Evolutionary conservation across 2,329 filamentous ascomycete species (phyloP).

Genomic region (Alternaria gansuensis): DNA sequence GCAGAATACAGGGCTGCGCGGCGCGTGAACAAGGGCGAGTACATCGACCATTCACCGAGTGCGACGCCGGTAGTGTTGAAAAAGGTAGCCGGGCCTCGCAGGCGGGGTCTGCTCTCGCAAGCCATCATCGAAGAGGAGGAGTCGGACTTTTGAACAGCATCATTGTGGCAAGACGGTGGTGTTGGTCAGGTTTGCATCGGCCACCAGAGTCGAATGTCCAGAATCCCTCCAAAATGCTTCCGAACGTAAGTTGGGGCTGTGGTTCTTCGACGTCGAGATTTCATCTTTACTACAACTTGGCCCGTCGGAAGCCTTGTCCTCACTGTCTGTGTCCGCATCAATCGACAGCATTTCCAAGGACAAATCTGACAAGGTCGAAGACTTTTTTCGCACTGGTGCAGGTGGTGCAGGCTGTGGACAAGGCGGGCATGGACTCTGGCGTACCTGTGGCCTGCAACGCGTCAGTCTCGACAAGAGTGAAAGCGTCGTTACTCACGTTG

Average conservation of each 20-base stretch:
- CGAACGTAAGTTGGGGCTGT: background rate
- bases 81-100: constrained; percentile 42
- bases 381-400: background rate
- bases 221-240: constrained; percentile 13
- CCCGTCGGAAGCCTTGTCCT: background rate
- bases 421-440: background rate
- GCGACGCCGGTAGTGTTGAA: constrained; percentile 32
- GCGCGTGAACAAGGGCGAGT: constrained; percentile 35
- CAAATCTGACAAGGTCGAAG: background rate
- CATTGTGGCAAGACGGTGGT: background rate
- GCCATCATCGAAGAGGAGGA: constrained; percentile 79
- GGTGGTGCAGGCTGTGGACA: background rate
- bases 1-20: constrained; percentile 43
- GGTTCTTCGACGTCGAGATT: background rate
- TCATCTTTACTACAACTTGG: background rate
- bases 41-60: constrained; percentile 27
- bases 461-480: background rate
- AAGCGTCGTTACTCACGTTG: constrained; percentile 21
- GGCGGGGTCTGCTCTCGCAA: constrained; percentile 66
- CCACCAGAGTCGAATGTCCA: constrained; percentile 15
- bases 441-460: background rate
- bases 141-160: constrained; percentile 54
- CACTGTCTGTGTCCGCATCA: background rate
- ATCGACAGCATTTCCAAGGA: background rate
- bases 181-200: background rate